Percentiles rank a stretch among this genome's conserved stretches.
Conservation (phyloP, 164 flowering plant genomes). For the Tetrastigma voinierianum region DNA sequence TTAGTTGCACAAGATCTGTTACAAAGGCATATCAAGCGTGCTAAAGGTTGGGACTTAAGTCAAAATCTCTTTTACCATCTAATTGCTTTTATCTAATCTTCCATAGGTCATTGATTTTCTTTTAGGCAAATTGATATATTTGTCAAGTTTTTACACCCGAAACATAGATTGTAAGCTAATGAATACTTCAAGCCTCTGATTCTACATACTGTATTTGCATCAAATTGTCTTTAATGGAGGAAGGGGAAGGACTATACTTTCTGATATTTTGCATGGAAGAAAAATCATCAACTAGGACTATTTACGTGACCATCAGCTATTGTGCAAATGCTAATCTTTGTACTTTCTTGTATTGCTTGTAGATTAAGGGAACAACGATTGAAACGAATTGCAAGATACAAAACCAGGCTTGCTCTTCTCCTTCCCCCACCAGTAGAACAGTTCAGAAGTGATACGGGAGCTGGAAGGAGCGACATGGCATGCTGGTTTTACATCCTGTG, state of each 20-base stretch:
- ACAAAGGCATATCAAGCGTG: constrained; percentile 66
- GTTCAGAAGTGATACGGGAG: constrained; percentile 35
- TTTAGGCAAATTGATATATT: neutral
- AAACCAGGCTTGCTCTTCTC: constrained; percentile 70
- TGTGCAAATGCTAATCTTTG: neutral
- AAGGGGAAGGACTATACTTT: too few species aligned
- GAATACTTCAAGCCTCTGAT: too few species aligned
- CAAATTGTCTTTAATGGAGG: too few species aligned
- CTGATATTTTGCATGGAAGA: neutral
- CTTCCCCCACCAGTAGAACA: constrained; percentile 64
- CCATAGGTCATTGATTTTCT: neutral
- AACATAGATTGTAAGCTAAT: too few species aligned
- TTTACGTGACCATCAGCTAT: neutral
- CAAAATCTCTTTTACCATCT: constrained; percentile 1
- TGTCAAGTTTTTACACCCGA: too few species aligned
- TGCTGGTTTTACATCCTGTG: neutral
- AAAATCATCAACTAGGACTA: neutral
- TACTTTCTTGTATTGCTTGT: constrained; percentile 7
- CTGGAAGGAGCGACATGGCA: constrained; percentile 37
- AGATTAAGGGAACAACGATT: constrained; percentile 74
- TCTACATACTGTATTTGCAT: too few species aligned
- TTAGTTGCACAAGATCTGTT: constrained; percentile 59
- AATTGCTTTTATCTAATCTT: neutral
- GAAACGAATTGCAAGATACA: constrained; percentile 68
- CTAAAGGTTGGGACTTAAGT: constrained; percentile 76